Conservation (phyloP, 495 filamentous ascomycete species). For the Aspergillus coremiiformis region DNA sequence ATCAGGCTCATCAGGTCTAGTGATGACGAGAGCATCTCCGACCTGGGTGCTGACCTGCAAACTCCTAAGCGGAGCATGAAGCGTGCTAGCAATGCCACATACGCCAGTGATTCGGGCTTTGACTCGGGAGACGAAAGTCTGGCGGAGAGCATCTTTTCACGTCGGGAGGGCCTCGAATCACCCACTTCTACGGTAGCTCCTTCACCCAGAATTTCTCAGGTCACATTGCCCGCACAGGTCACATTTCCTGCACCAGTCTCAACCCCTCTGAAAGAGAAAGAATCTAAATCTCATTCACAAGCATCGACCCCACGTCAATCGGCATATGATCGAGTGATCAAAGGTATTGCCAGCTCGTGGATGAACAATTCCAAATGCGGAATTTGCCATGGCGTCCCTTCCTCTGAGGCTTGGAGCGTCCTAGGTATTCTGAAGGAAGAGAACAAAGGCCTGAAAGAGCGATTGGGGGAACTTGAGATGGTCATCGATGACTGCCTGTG, state of each 20-base stretch:
- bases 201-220: conserved; percentile 34
- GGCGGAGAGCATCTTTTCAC: conserved; percentile 57
- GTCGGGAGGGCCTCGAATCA: conserved; percentile 46
- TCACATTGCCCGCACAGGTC: conserved; percentile 26
- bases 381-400: conserved; percentile 55
- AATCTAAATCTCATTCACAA: conserved; percentile 13
- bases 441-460: conserved; percentile 61
- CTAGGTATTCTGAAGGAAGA: conserved; percentile 64
- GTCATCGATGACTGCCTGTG: conserved; percentile 67
- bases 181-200: conserved; percentile 42
- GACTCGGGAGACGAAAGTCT: conserved; percentile 50
- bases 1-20: conserved; percentile 27
- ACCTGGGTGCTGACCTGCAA: conserved; percentile 47
- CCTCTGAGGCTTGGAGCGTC: conserved; percentile 64
- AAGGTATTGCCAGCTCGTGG: conserved; percentile 32
- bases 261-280: conserved; percentile 15
- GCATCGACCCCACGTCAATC: conserved; percentile 26
- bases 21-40: conserved; percentile 40
- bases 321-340: conserved; percentile 36
- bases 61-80: conserved; percentile 41
- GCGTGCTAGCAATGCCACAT: conserved; percentile 46
- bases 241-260: conserved; percentile 23
- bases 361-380: conserved; percentile 37
- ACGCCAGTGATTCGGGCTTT: conserved; percentile 46
- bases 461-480: conserved; percentile 58